Base-by-base conservation (phyloP, 2,329 filamentous ascomycete genomes). In the Trichophyton benhamiae region DNA sequence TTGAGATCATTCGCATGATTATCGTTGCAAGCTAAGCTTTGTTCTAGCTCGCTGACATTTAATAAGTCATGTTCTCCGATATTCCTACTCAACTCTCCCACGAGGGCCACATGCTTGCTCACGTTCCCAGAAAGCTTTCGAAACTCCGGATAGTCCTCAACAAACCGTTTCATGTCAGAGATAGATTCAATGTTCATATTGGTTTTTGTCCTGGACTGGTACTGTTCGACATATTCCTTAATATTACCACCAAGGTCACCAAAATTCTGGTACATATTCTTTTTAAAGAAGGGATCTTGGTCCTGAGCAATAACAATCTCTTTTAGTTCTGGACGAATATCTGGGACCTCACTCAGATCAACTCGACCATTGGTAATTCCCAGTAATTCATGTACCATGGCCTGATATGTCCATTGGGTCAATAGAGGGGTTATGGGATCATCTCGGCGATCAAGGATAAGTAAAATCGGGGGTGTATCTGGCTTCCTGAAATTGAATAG, bases 261-360 rank as follows among this genome's bases (percentile, higher is more conserved):
- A 73, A 97, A 99, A 72, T 97, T 97, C 69, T 96, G 83, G 68
- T 91, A 97, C 91, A 97, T 97, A 74, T 97, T 97, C 78, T 96
- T 96, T 75, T 87, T 96, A 79, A 99, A 99, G 77, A 99, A 99
- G 0, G 94, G 91, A 70, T 99, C 94, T 74, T 99, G 94, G 65
- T 99, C 94, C 74, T 94, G 91, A 0, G 92, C 95, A 41, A 99
- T 77, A 2, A 97, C 91, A 62, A 99, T 94, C 75, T 99, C 94
- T 70, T 87, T 91, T 60, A 96, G 79, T 72, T 96, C 92, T 0
- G 89, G 87, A 15, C 89, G 82, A 61, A 95, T 84, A 60, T 95
- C 91, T 11, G 89, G 89, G 0, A 96, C 86, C 61, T 89, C 83
- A 64, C 87, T 87, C 38, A 99, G 79, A 70, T 96, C 88, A 0